A percentile compares a stretch with the other conserved stretches of the same genome.
These are phyloP conservation scores for Fremontodendron californicum DNA, from an alignment of 345 rosid genomes.

Conservation along the genomic window DNA sequence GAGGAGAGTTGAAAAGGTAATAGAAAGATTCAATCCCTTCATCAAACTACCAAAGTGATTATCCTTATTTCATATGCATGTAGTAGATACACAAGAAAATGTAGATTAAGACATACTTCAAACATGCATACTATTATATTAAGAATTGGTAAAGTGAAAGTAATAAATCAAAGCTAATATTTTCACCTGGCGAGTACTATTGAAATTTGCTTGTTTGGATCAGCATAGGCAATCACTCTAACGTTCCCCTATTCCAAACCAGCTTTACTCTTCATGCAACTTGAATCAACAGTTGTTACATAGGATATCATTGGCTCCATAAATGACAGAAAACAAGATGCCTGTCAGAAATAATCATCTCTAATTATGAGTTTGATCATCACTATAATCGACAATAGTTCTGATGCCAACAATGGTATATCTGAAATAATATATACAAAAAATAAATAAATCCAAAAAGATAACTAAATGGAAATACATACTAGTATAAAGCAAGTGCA, in stretches of 20 bases:
- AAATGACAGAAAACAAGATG: constrained; percentile 73
- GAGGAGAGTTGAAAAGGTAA: not conserved
- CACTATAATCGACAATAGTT: too few species aligned
- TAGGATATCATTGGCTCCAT: constrained; percentile 50
- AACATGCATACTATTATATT: not conserved
- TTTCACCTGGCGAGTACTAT: constrained; percentile 38
- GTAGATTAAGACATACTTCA: not conserved
- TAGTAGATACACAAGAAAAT: not conserved
- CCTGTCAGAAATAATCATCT: constrained; percentile 25
- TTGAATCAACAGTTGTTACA: too few species aligned
- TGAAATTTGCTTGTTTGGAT: constrained; percentile 30
- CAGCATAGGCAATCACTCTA: too few species aligned
- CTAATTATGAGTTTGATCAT: too few species aligned
- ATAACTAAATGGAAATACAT: too few species aligned
- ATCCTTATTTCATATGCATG: not conserved
- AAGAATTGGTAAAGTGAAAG: not conserved
- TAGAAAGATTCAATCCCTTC: not conserved
- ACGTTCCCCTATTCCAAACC: too few species aligned
- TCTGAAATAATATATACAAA: constrained; percentile 10
- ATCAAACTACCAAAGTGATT: too few species aligned
- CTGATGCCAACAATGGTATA: not conserved
- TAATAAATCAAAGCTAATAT: too few species aligned
- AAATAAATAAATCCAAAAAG: too few species aligned
- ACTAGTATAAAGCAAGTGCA: too few species aligned
- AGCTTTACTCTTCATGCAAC: too few species aligned